Evolutionary conservation across 208 protist species (phyloP), one percentile per base, ranked within the genome.

Genomic region (Acanthamoeba quina): DNA sequence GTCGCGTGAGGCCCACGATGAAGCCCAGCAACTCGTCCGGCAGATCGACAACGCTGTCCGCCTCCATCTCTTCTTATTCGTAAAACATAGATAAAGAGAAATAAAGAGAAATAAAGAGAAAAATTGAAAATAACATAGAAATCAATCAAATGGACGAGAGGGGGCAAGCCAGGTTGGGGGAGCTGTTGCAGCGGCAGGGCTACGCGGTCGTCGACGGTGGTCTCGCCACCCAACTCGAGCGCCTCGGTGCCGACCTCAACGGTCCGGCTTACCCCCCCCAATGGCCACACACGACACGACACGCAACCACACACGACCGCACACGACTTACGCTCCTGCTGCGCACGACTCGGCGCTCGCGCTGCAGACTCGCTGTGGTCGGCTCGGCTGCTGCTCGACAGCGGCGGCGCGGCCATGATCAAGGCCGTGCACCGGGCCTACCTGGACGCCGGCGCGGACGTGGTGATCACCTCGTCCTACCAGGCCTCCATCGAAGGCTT

Each of bases 401-500:
- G 9, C 11, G 26, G 41, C 29, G 72, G 15, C 11, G 37, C 31
- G 41, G 7, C 17, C 9, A 15, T 78, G 29, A 92, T 92, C 54
- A 92, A 92, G 64, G 47, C 34, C 15, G 88, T 92, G 56, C 88
- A 92, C 66, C 9, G 41, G 62, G 41, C 56, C 88, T 92, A 92
- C 41, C 88, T 92, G 19, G 88, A 92, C 26, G 88, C 88, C n/a
- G 88, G 88, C 10, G 88, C 88, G 24, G 88, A 92, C 37, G 49
- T 92, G 37, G 2, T 92, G 15, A 76, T 78, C 34, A 92, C 88
- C 3, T 41, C 60, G 29, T 80, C 64, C 60, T 92, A 92, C 88
- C 88, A 92, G 64, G 88, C 88, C 60, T 64, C 88, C 21, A 11
- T 92, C 9, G 62, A 70, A 19, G 88, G 88, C 54, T 76, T 92